Percentiles rank a stretch among this genome's conserved stretches.
Evolutionary conservation across 495 filamentous ascomycete species (phyloP).

Genomic region (Trichoderma virens): DNA sequence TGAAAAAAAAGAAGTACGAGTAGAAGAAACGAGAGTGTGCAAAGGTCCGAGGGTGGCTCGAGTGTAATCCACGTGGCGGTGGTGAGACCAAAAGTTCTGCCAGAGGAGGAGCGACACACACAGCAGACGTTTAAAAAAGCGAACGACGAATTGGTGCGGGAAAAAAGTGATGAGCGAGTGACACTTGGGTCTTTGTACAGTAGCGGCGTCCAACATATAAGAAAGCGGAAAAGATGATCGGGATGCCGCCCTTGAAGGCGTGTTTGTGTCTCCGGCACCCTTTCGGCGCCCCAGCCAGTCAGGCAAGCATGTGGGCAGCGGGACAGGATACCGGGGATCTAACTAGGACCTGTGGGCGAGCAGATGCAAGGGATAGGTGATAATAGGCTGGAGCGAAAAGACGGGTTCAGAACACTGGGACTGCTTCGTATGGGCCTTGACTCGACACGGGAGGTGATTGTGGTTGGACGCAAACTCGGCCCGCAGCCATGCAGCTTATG

Average conservation of each 20-base stretch:
- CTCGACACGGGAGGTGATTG: neutral
- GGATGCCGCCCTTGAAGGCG: neutral
- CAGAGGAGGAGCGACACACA: neutral
- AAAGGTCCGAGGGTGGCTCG: neutral
- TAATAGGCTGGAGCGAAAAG: too few relatives aligned
- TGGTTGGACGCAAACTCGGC: neutral
- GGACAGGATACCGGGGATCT: neutral
- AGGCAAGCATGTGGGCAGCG: neutral
- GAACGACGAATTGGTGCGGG: neutral
- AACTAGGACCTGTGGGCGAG: neutral
- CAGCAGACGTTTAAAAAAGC: neutral
- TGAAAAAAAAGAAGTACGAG: neutral
- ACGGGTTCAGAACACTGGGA: neutral
- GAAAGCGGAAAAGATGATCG: neutral
- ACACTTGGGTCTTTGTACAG: neutral
- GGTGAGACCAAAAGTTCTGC: neutral
- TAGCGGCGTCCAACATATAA: neutral
- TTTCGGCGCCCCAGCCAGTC: neutral
- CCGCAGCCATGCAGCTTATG: neutral
- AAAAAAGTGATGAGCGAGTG: neutral
- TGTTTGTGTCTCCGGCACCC: neutral
- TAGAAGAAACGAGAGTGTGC: neutral
- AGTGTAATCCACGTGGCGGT: neutral
- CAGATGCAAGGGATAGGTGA: too few relatives aligned
- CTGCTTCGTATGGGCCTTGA: neutral